Base-by-base conservation (phyloP, 2,329 filamentous ascomycete genomes). In the Hypoxylon sp. region DNA sequence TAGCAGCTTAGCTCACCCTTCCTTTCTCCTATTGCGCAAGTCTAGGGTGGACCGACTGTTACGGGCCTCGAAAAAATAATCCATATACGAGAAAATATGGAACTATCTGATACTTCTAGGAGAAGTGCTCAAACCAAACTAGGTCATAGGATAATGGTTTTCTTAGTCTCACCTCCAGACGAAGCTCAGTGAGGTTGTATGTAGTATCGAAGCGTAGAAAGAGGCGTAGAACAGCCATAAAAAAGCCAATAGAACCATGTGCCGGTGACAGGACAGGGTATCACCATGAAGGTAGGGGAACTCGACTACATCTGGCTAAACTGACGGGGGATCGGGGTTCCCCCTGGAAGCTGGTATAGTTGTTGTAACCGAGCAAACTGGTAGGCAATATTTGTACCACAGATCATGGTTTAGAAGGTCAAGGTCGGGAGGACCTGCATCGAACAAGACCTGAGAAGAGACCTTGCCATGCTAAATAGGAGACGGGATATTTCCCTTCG, bases 81-180 rank as follows among this genome's bases (percentile, higher is more conserved):
- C 64, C 59, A 56, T 58, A 46, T 37, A 50, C 13, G 35, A 30
- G 33, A 35, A 61, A 62, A 65, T 48, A 65, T 56, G 58, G 64
- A 64, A 63, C 61, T 70, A 70, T 72, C 48, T 70, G 64, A 64
- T 67, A 58, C 42, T 65, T 64, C 37, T 54, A 20, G 22, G 54
- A 14, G 6, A n/a, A 44, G 44, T 27, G 37, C 31, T 49, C 56
- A 61, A 61, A 33, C 66, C 49, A 65, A 44, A 30, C 17, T 56
- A 57, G 42, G 42, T 54, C 33, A 62, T 57, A 57, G 17, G 35
- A 25, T 5, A 50, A 40, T 53, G 8, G n/a, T 27, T 37, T 57
- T 63, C 20, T 58, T 53, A 31, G 22, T 35, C 56, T 17, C 37
- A 46, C 22, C 40, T 57, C 50, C 51, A 46, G 50, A 58, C 44